Evolutionary conservation across 768 basidiomycete genomes (phyloP).

Genomic region (Hebeloma cylindrosporum): DNA sequence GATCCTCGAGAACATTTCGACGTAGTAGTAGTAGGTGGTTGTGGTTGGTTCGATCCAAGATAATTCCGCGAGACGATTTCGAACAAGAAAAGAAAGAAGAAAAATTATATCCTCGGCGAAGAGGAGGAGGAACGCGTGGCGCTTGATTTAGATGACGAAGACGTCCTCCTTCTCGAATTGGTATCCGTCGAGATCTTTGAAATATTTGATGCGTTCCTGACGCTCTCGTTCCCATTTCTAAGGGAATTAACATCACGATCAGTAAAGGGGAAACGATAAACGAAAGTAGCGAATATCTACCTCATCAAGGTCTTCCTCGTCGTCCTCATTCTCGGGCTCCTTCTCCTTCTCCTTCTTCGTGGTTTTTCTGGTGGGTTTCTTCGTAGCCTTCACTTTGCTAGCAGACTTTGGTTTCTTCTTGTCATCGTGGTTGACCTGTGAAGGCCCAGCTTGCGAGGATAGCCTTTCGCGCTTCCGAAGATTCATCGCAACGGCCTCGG

Average conservation of each 20-base stretch:
- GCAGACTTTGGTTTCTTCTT: background rate
- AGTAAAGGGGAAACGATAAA: slow-evolving; percentile 1
- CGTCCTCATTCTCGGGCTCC: slow-evolving; percentile 8
- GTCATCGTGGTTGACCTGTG: slow-evolving; percentile 7
- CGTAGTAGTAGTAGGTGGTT: too few species aligned
- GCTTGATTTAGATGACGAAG: slow-evolving; percentile 58
- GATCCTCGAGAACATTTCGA: too few species aligned
- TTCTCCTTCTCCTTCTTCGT: slow-evolving; percentile 14
- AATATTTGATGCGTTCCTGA: slow-evolving; percentile 53
- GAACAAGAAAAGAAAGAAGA: too few species aligned
- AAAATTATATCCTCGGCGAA: too few species aligned
- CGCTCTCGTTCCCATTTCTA: slow-evolving; percentile 47
- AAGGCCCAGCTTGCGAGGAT: background rate
- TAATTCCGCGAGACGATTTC: too few species aligned
- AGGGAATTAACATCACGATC: slow-evolving; percentile 1
- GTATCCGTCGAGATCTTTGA: slow-evolving; percentile 51
- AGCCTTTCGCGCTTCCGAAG: slow-evolving; percentile 19
- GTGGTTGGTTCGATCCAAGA: too few species aligned
- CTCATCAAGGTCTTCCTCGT: slow-evolving; percentile 20
- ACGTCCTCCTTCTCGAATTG: slow-evolving; percentile 58
- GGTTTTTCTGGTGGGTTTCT: slow-evolving; percentile 13
- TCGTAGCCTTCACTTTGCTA: slow-evolving; percentile 12
- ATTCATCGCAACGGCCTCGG: slow-evolving; percentile 11
- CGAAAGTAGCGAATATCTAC: slow-evolving; percentile 14
- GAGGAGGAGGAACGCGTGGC: too few species aligned